phyloP scores from a whole-genome alignment of 2,329 filamentous ascomycete genomes.

The Tolypocladium amazonense region DNA sequence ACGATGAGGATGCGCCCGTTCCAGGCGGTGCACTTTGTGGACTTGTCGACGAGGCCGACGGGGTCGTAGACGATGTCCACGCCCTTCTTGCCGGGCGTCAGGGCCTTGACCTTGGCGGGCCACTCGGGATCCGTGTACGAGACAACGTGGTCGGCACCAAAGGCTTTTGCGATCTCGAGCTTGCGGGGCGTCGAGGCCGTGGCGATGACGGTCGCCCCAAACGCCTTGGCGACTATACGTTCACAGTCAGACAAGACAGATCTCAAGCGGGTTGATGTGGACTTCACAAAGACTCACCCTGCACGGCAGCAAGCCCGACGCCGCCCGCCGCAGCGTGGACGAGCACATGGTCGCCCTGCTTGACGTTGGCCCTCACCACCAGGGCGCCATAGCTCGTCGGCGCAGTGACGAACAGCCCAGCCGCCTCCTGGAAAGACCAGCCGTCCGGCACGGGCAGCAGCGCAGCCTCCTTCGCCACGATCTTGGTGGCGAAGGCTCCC shows the following conservation, averaged over 20 bases:
- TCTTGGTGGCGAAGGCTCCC: slow-evolving; percentile 73
- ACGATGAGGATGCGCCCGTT: slow-evolving; percentile 82
- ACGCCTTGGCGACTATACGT: slow-evolving; percentile 67
- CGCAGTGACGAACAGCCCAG: slow-evolving; percentile 83
- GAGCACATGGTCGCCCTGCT: slow-evolving; percentile 74
- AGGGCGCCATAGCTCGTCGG: slow-evolving; percentile 82
- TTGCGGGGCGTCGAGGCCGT: slow-evolving; percentile 78
- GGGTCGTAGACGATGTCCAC: slow-evolving; percentile 95
- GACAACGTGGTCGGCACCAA: slow-evolving; percentile 75
- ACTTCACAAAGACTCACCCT: slow-evolving; percentile 33
- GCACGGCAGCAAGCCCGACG: slow-evolving; percentile 83
- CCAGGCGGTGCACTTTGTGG: slow-evolving; percentile 88
- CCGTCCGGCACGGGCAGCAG: slow-evolving; percentile 67
- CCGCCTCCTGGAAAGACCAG: slow-evolving; percentile 77
- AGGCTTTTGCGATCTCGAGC: slow-evolving; percentile 64
- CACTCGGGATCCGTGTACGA: slow-evolving; percentile 61
- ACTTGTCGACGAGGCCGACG: slow-evolving; percentile 78
- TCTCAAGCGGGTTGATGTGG: background rate
- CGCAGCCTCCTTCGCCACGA: slow-evolving; percentile 53
- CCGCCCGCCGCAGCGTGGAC: slow-evolving; percentile 89
- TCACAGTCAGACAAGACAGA: background rate
- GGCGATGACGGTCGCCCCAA: slow-evolving; percentile 85
- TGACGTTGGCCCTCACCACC: slow-evolving; percentile 65
- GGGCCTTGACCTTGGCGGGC: slow-evolving; percentile 59
- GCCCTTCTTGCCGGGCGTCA: slow-evolving; percentile 61